Evolutionary conservation across 176 grass and related monocot genomes (phyloP), one percentile per base, ranked within the genome.

Genomic region (Otatea glauca): DNA sequence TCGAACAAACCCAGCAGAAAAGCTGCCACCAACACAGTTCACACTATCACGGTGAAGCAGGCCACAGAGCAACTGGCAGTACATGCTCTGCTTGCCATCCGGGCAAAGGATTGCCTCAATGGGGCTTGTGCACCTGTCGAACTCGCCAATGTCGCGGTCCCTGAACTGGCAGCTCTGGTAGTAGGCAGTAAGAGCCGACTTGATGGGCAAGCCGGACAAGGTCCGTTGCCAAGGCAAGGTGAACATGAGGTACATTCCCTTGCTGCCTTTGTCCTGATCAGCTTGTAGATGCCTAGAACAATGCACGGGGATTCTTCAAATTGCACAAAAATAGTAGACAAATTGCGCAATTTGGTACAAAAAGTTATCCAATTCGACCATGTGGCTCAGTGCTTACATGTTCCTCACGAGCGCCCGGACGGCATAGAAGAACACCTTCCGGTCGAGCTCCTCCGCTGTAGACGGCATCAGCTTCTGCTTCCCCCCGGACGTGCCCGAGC

Each of bases 31-130:
- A 2, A 90, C 89, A 3, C 76, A 68, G 80, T 87, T 80, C 2
- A 90, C 89, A 0, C 23, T 25, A 9, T 25, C 29, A 1, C 75
- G 80, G 45, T 64, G 27, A 34, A 75, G 10, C 24, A 90, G 74
- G 47, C 84, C 89, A 32, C 84, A 90, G 59, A 90, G 89, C 34
- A 90, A n/a, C 68, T 87, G 80, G 74, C 80, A 87, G 84, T 87
- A 90, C 80, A 90, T 87, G 89, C 89, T 87, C 84, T 90, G 89
- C 80, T 80, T 75, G 68, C 29, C 65, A 2, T 90, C 75, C 4
- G 74, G n/a, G 62, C 89, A 90, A 39, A 75, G 80, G 56, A 90
- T 74, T 15, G 84, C 53, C 34, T 80, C 75, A 2, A 83, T 61
- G 3, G 89, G 89, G 68, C 89, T 90, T 2, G 84, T 90, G 80